These are phyloP conservation scores for Clonostachys rhizophaga DNA, from an alignment of 2,329 filamentous ascomycete genomes.

Conservation along the genomic window DNA sequence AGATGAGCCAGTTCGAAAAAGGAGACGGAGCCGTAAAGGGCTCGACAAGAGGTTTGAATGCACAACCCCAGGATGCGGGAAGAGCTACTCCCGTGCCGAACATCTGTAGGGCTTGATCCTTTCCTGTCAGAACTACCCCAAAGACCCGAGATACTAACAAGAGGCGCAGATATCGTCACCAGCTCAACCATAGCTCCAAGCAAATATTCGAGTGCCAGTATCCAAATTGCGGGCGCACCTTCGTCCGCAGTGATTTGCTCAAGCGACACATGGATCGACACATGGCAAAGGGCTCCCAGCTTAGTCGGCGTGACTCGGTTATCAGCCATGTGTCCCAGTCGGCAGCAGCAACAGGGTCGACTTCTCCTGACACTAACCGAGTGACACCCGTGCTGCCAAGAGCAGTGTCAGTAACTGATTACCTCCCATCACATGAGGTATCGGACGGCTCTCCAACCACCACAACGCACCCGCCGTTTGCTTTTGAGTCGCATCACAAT, in stretches of 20 bases:
- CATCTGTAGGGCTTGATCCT: conserved; percentile 64
- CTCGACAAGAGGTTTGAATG: conserved; percentile 82
- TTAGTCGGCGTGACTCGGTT: conserved; percentile 65
- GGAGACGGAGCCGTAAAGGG: conserved; percentile 70
- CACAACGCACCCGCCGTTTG: no score
- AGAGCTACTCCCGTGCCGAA: conserved; percentile 94
- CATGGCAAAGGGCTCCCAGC: conserved; percentile 71
- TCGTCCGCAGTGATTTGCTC: conserved; percentile 90
- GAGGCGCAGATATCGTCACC: conserved; percentile 67
- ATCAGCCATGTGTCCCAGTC: conserved; percentile 19
- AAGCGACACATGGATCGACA: conserved; percentile 80
- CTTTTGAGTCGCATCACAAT: not conserved
- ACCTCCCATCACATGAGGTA: no score
- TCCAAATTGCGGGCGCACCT: conserved; percentile 82
- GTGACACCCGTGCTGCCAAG: conserved; percentile 6
- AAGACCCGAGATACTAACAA: conserved; percentile 13
- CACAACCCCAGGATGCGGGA: conserved; percentile 81
- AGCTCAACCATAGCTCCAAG: conserved; percentile 93
- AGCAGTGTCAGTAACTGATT: no score
- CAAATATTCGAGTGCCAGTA: conserved; percentile 94
- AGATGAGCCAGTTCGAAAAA: conserved; percentile 51
- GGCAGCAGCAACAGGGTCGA: not conserved
- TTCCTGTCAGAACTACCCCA: not conserved
- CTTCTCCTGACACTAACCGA: conserved; percentile 2
- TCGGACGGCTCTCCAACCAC: no score